Evolutionary conservation across 2,329 filamentous ascomycete species (phyloP).

Genomic region (Venturia pyrina): DNA sequence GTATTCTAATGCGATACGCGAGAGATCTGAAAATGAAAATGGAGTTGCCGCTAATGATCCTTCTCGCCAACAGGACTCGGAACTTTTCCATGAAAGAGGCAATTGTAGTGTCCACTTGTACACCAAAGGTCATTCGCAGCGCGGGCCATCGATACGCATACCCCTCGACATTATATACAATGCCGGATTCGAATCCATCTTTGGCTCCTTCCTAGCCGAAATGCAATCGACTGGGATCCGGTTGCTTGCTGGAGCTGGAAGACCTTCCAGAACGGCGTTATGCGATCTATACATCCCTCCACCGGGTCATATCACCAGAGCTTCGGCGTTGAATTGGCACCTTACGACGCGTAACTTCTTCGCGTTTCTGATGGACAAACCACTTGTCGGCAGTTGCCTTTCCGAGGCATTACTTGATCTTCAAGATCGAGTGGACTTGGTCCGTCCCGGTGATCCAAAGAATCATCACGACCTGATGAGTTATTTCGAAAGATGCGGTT

Average conservation of each 20-base stretch:
- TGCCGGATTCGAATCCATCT: slow-evolving; percentile 44
- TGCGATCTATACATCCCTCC: slow-evolving; percentile 60
- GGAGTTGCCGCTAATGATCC: slow-evolving; percentile 14
- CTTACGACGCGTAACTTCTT: slow-evolving; percentile 65
- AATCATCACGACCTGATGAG: slow-evolving; percentile 52
- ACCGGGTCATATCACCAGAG: slow-evolving; percentile 42
- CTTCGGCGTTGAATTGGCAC: slow-evolving; percentile 52
- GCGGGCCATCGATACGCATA: slow-evolving; percentile 59
- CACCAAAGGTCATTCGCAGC: slow-evolving; percentile 51
- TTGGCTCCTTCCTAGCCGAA: slow-evolving; percentile 37
- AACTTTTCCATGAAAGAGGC: slow-evolving; percentile 58
- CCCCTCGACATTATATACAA: slow-evolving; percentile 45
- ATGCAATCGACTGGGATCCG: slow-evolving; percentile 11
- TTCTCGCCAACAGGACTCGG: slow-evolving; percentile 47
- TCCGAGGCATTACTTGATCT: slow-evolving; percentile 54
- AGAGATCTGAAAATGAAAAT: too few relatives aligned
- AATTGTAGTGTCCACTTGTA: slow-evolving; percentile 64
- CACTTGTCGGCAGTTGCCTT: slow-evolving; percentile 58
- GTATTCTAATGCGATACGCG: not conserved
- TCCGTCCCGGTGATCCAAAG: slow-evolving; percentile 43
- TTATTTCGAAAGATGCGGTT: slow-evolving; percentile 61
- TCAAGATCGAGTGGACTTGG: slow-evolving; percentile 55
- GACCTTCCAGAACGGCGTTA: slow-evolving; percentile 10
- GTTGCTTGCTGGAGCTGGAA: slow-evolving; percentile 6
- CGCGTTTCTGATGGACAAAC: slow-evolving; percentile 55